Conservation (phyloP, 306 rosid genomes). For the Arachis hypogaea region DNA sequence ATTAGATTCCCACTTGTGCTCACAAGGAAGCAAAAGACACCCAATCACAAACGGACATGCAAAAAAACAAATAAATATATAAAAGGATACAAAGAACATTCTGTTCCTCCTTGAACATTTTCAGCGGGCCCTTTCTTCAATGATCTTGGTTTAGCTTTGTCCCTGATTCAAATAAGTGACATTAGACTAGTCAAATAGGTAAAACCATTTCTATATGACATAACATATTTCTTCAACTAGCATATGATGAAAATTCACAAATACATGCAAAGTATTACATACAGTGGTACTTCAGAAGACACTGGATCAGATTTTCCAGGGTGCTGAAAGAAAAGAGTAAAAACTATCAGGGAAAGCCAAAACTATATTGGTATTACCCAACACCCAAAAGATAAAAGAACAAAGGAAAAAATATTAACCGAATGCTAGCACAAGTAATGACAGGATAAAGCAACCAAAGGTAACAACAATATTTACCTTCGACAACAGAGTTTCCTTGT, state of each 20-base stretch:
- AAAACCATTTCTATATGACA: constrained; percentile 5
- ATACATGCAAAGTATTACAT: constrained; percentile 46
- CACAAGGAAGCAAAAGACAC: constrained; percentile 19
- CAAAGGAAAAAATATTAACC: constrained; percentile 17
- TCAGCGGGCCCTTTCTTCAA: constrained; percentile 52
- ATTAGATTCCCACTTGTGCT: constrained; percentile 22
- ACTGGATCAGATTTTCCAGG: constrained; percentile 71
- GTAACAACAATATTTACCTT: constrained; percentile 49
- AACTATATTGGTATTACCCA: constrained; percentile 1
- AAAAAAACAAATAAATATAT: not conserved
- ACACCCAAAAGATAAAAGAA: constrained; percentile 23
- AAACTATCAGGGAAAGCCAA: constrained; percentile 46
- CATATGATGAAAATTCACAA: constrained; percentile 10
- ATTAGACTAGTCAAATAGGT: constrained; percentile 31
- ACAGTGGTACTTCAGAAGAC: constrained; percentile 59
- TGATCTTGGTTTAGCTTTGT: constrained; percentile 53
- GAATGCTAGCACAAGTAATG: not conserved
- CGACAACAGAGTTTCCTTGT: constrained; percentile 55
- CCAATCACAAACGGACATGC: not conserved
- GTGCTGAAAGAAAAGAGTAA: constrained; percentile 57
- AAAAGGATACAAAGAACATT: constrained; percentile 83
- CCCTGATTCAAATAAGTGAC: constrained; percentile 59
- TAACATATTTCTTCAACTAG: constrained; percentile 14
- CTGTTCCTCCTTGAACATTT: constrained; percentile 60
- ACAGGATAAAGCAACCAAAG: constrained; percentile 29